Percentiles rank a stretch among this genome's conserved stretches.
These are phyloP conservation scores for Fusarium sp. DNA, from an alignment of 2,329 filamentous ascomycete genomes.

Conservation along the genomic window DNA sequence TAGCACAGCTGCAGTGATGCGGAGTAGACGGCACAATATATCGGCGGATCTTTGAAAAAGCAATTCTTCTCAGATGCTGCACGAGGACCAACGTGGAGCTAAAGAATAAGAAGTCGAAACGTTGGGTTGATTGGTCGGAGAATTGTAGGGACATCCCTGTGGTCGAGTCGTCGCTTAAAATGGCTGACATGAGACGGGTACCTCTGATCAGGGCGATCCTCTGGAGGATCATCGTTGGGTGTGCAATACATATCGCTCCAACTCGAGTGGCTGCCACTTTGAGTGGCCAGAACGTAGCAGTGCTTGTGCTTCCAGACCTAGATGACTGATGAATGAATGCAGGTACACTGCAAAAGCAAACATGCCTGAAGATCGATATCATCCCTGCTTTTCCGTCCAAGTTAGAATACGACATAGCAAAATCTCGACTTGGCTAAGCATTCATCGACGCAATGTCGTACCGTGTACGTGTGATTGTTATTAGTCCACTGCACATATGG, in stretches of 20 bases:
- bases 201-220: constrained; percentile 22
- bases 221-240: constrained; percentile 24
- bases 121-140: constrained; percentile 24
- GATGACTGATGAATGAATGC: constrained; percentile 4
- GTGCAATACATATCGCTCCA: neutral
- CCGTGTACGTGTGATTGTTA: constrained; percentile 2
- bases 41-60: constrained; percentile 14
- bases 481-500: constrained; percentile 4
- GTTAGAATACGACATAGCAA: neutral
- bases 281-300: constrained; percentile 1
- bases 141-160: constrained; percentile 18
- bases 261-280: neutral
- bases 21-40: constrained; percentile 10
- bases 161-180: constrained; percentile 5
- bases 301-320: neutral
- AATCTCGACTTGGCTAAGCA: neutral
- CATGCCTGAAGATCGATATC: constrained; percentile 16
- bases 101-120: neutral
- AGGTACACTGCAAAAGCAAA: constrained; percentile 10
- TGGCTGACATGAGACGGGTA: constrained; percentile 14
- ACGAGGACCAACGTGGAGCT: constrained; percentile 2
- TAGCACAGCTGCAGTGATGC: constrained; percentile 3
- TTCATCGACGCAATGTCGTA: constrained; percentile 8
- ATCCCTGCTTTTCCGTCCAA: constrained; percentile 1
- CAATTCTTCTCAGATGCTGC: constrained; percentile 9